Base-by-base conservation (phyloP, 331 rosid genomes). In the Prunus yedoensis region DNA sequence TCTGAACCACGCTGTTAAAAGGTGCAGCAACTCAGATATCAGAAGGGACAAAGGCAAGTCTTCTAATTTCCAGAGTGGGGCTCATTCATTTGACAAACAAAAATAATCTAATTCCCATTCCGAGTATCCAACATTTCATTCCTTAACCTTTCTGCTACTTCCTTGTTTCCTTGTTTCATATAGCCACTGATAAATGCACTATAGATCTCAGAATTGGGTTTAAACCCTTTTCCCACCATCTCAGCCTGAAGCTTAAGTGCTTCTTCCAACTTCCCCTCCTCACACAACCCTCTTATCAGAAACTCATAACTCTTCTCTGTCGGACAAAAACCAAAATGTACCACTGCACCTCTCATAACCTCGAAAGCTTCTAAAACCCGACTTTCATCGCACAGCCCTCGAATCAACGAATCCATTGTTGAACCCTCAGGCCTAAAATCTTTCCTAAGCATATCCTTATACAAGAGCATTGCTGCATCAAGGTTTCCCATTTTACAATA, bases 141-240 rank as follows among this genome's bases (percentile, higher is more conserved):
- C 79, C 85, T 84, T 86, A 94, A 81, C 87, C 65, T 71, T 66
- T 47, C 90, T 27, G 89, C 93, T 74, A 92, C 59, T 85, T 84
- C 96, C 68, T 69, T 71, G 17, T 88, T 90, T 71, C 96, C 97
- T 70, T 68, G 87, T 73, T 80, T 74, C 73, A 66, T 49, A 56
- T 86, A 90, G 15, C 88, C 93, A 56, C 82, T 84, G 46, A 90
- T 78, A 77, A 94, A 90, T 74, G 88, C 87, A 21, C 47, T 59
- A 73, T 91, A 91, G 57, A 87, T 67, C 63, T 89, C 85, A 7
- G 62, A 78, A 73, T 76, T 83, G 4, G 83, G 90, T 68, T 75
- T 75, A 79, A 82, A 87, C 49, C 97, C 97, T 82, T 81, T 89
- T 23, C 96, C 93, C 27, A 89, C 88, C 99, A 92, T 94, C 86